Percentiles rank a stretch among this genome's conserved stretches.
Evolutionary conservation across 306 rosid genomes (phyloP).

Genomic region (Dryas octopetala): DNA sequence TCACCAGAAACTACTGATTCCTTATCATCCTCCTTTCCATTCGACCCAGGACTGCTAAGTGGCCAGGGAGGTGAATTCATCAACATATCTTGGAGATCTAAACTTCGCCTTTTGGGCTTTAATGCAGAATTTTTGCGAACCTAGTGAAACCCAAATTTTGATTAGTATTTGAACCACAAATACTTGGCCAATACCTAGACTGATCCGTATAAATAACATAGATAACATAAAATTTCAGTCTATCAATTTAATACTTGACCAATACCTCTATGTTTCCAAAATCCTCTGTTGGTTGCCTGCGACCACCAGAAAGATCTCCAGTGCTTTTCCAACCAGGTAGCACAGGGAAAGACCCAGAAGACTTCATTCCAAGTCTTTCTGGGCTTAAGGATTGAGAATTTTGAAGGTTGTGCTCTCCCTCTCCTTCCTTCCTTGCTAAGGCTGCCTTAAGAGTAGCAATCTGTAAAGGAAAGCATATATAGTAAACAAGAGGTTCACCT

Average conservation of each 20-base stretch:
- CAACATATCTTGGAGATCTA: slow-evolving; percentile 67
- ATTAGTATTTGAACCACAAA: neutral
- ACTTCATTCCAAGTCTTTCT: slow-evolving; percentile 48
- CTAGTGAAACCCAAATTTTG: slow-evolving; percentile 24
- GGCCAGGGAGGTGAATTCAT: slow-evolving; percentile 51
- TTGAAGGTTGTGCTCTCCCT: slow-evolving; percentile 37
- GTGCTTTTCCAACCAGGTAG: slow-evolving; percentile 41
- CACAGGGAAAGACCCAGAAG: slow-evolving; percentile 50
- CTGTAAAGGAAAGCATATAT: slow-evolving; percentile 31
- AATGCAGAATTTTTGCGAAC: slow-evolving; percentile 34
- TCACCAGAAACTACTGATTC: slow-evolving; percentile 45
- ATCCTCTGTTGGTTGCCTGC: slow-evolving; percentile 53
- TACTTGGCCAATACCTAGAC: too few species aligned
- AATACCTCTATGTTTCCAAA: slow-evolving; percentile 50
- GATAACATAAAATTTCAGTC: neutral
- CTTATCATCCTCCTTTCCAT: slow-evolving; percentile 56
- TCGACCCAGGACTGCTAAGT: slow-evolving; percentile 18
- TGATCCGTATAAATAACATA: too few species aligned
- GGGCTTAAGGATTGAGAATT: slow-evolving; percentile 39
- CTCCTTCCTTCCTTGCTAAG: slow-evolving; percentile 70
- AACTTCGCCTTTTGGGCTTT: slow-evolving; percentile 61
- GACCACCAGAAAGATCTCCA: slow-evolving; percentile 37
- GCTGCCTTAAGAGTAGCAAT: slow-evolving; percentile 78
- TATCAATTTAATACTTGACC: neutral
- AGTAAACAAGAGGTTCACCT: neutral